Percentiles rank a stretch among this genome's conserved stretches.
Evolutionary conservation across 129 eudicot species (phyloP).

Genomic region (Flaveria sonorensis): DNA sequence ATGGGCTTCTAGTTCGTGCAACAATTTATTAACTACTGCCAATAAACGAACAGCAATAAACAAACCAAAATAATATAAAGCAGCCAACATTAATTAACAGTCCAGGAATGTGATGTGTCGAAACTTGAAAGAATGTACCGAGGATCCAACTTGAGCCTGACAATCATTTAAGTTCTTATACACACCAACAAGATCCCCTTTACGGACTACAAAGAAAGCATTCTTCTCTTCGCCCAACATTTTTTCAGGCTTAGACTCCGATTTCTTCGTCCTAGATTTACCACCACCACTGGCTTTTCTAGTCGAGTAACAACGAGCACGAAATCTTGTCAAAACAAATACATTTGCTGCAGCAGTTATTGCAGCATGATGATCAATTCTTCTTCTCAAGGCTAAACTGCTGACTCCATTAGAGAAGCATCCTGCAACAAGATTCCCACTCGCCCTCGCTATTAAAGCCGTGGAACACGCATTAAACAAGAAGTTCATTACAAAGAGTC

Average conservation of each 20-base stretch:
- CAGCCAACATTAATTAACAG: background rate
- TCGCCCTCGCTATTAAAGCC: constrained; percentile 51
- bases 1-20: background rate
- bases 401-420: constrained; percentile 28
- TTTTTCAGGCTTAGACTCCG: constrained; percentile 19
- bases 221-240: constrained; percentile 64
- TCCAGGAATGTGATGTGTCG: constrained; percentile 5
- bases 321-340: constrained; percentile 42
- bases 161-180: constrained; percentile 84
- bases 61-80: background rate
- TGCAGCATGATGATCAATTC: constrained; percentile 39
- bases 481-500: constrained; percentile 59
- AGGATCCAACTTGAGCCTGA: constrained; percentile 87
- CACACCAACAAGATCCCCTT: constrained; percentile 91
- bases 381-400: constrained; percentile 38
- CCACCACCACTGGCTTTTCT: constrained; percentile 26
- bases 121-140: constrained; percentile 52
- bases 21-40: background rate
- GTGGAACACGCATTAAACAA: constrained; percentile 62
- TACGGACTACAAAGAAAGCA: constrained; percentile 82
- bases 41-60: background rate
- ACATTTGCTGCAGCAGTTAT: constrained; percentile 38
- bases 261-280: constrained; percentile 37
- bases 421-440: constrained; percentile 41
- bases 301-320: constrained; percentile 52